A percentile compares a stretch with the other conserved stretches of the same genome.
Conservation (phyloP, 352 stramenopile genomes). For the Phytophthora agathidicida region DNA sequence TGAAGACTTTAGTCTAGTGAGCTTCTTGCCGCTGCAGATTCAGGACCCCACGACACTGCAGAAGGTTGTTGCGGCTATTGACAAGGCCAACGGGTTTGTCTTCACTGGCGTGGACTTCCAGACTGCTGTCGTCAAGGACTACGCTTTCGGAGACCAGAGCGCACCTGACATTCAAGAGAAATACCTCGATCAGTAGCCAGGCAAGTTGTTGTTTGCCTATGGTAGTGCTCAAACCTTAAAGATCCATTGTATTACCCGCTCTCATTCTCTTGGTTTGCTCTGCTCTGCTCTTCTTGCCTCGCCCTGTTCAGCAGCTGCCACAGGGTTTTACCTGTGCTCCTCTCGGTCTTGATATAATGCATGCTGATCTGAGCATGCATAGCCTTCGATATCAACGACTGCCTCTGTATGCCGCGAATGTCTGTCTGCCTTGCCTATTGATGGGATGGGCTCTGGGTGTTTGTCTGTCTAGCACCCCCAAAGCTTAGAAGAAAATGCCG, state of each 20-base stretch:
- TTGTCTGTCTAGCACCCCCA: constrained; percentile 11
- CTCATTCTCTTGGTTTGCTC: constrained; percentile 14
- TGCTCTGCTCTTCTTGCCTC: constrained; percentile 14
- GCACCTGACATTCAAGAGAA: constrained; percentile 70
- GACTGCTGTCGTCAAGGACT: constrained; percentile 76
- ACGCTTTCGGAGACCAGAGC: constrained; percentile 66
- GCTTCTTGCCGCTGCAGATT: constrained; percentile 83
- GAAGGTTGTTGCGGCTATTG: constrained; percentile 71
- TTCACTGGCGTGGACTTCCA: constrained; percentile 85
- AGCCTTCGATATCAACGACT: constrained; percentile 16
- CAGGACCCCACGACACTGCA: constrained; percentile 72
- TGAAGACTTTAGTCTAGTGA: constrained; percentile 89
- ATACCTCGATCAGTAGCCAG: constrained; percentile 57
- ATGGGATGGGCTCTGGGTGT: constrained; percentile 6
- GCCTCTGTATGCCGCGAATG: constrained; percentile 8
- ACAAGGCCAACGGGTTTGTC: constrained; percentile 87
- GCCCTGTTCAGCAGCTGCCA: constrained; percentile 1
- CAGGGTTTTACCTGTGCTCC: constrained; percentile 8
- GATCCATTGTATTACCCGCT: constrained; percentile 40
- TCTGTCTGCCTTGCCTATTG: constrained; percentile 21
- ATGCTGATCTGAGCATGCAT: constrained; percentile 6
- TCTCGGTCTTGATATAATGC: constrained; percentile 15
- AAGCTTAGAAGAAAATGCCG: constrained; percentile 85
- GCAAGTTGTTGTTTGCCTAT: constrained; percentile 1
- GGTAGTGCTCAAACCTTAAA: constrained; percentile 24